Evolutionary conservation across 106 monocot genomes (phyloP), one percentile per base, ranked within the genome.

Genomic region (Gastrodia elata): DNA sequence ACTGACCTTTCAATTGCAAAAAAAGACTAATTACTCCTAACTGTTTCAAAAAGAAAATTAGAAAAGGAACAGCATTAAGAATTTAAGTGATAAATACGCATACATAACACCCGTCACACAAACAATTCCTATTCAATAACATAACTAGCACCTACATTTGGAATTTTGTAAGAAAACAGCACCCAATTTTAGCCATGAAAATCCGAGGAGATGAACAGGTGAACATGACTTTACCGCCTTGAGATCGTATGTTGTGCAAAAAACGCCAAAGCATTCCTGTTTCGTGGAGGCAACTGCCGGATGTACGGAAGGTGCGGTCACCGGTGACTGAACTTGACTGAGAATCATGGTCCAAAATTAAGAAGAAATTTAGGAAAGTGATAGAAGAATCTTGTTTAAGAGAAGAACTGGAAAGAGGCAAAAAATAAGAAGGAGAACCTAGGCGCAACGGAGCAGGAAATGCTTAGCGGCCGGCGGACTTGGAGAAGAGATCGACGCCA

Each of bases 221-320:
- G 41, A 46, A 39, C 18, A 39, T 9, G 18, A 72, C 34, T 28
- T 82, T 81, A 94, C 94, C 80, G 81, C 87, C 38, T 73, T 78
- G 68, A 94, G 84, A 64, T 90, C 86, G 72, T 94, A 94, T 5
- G 85, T 88, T 18, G 87, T 90, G 80, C 94, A 94, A 75, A 94
- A 94, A 36, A 94, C 90, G 26, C 94, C 94, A 69, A 71, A 94
- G 44, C 94, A 94, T 46, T 94, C 90, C 40, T 34, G 73, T 39
- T 72, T 82, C 46, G 8, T 77, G 24, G 70, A 39, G 3, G 67
- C 72, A 27, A 73, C 84, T 1, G 76, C 65, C 38, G 83, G 70
- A 40, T 39, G 42, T 0, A 64, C 68, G 11, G 83, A 59, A 11
- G 73, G 70, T 7, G 61, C 30, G 61, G 61, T 27, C 9, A 64